Evolutionary conservation across 2,329 filamentous ascomycete genomes (phyloP).

Genomic region (Myriangium duriaei): DNA sequence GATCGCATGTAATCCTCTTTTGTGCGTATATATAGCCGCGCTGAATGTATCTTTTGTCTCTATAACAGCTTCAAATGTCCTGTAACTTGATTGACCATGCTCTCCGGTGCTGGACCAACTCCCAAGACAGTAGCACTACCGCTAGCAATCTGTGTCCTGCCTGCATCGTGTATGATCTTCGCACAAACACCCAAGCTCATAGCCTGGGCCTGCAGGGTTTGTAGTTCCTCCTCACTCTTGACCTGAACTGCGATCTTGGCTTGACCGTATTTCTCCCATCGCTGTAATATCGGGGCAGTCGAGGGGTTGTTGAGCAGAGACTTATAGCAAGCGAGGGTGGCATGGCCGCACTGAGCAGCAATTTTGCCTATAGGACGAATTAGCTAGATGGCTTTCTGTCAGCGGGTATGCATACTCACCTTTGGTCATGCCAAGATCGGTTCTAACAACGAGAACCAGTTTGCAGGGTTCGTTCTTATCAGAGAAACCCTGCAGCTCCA

Average conservation of each 20-base stretch:
- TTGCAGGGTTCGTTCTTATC: conserved; percentile 71
- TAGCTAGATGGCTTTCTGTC: background rate
- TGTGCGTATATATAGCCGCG: too few relatives aligned
- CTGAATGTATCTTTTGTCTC: too few relatives aligned
- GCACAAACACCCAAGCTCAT: conserved; percentile 74
- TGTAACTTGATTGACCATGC: conserved; percentile 74
- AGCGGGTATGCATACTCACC: conserved; percentile 42
- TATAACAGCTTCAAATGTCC: conserved; percentile 73
- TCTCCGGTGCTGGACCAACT: conserved; percentile 61
- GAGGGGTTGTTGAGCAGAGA: conserved; percentile 46
- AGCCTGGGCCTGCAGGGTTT: conserved; percentile 69
- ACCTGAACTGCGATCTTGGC: conserved; percentile 87
- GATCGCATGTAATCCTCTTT: conserved; percentile 3
- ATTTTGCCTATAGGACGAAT: conserved; percentile 62
- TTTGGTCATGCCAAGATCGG: conserved; percentile 94
- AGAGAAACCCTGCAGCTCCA: conserved; percentile 34
- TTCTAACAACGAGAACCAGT: conserved; percentile 80
- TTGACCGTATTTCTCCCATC: conserved; percentile 80
- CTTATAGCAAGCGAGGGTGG: conserved; percentile 97
- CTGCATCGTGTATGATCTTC: conserved; percentile 88
- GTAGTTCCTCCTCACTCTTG: conserved; percentile 67
- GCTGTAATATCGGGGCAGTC: conserved; percentile 53
- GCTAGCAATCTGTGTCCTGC: conserved; percentile 87
- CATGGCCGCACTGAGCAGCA: conserved; percentile 86
- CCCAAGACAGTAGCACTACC: conserved; percentile 89